Evolutionary conservation across 192 early-diverging fungal genomes (phyloP).

Genomic region (Helicostylum pulchrum): DNA sequence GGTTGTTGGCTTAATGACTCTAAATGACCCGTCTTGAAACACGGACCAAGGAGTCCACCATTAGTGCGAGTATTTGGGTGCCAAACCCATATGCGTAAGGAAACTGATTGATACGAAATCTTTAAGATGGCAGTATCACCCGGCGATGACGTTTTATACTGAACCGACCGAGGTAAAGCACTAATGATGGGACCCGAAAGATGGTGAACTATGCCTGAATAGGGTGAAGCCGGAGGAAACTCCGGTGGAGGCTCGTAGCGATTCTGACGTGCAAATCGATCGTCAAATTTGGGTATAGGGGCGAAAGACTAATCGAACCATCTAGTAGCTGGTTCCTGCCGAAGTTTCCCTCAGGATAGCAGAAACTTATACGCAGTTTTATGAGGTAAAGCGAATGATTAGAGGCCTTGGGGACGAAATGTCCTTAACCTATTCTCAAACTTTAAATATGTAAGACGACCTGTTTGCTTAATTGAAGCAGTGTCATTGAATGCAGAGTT

Average conservation of each 20-base stretch:
- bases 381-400: constrained; percentile 84
- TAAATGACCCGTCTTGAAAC: constrained; percentile 80
- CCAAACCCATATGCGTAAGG: constrained; percentile 55
- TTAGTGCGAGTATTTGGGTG: constrained; percentile 71
- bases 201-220: constrained; percentile 83
- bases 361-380: constrained; percentile 72
- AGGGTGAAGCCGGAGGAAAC: constrained; percentile 80
- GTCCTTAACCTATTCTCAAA: constrained; percentile 75
- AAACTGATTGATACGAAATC: constrained; percentile 51
- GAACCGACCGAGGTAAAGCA: constrained; percentile 60
- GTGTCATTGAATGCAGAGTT: constrained; percentile 67
- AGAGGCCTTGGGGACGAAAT: constrained; percentile 73
- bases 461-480: constrained; percentile 67
- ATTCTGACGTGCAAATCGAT: constrained; percentile 77
- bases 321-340: constrained; percentile 84
- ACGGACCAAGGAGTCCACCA: constrained; percentile 86
- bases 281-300: constrained; percentile 79
- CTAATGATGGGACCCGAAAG: constrained; percentile 75
- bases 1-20: constrained; percentile 63
- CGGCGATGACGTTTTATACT: constrained; percentile 50
- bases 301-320: constrained; percentile 84
- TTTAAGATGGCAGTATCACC: constrained; percentile 50
- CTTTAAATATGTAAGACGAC: constrained; percentile 80
- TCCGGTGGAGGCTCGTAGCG: constrained; percentile 75
- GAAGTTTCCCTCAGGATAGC: constrained; percentile 83